Conservation (phyloP, 306 rosid genomes). For the barrel medic (Medicago truncatula) region MtrunA17r5.0-ANR NC_053046.1:14756001-14756500, state of each 20-base stretch:
- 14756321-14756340: background rate
- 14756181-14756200: background rate
- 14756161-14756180: no score
- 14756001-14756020: background rate
- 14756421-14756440: no score
- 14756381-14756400: no score
- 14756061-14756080: constrained; percentile 7
- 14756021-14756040: background rate
- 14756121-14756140: background rate
- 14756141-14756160: background rate
- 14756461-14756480: no score
- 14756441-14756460: no score
- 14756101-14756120: background rate
- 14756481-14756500: background rate
- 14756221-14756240: background rate
- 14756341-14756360: background rate
- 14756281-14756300: background rate
- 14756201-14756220: background rate
- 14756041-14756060: background rate
- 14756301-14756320: background rate
- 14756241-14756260: constrained; percentile 5
- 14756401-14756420: no score
- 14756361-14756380: background rate
- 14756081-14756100: background rate
- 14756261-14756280: background rate